Percentiles rank a stretch among this genome's conserved stretches.
Evolutionary conservation across 805 yeast genomes (phyloP).

Genomic region (Candida sakaeoensis): DNA sequence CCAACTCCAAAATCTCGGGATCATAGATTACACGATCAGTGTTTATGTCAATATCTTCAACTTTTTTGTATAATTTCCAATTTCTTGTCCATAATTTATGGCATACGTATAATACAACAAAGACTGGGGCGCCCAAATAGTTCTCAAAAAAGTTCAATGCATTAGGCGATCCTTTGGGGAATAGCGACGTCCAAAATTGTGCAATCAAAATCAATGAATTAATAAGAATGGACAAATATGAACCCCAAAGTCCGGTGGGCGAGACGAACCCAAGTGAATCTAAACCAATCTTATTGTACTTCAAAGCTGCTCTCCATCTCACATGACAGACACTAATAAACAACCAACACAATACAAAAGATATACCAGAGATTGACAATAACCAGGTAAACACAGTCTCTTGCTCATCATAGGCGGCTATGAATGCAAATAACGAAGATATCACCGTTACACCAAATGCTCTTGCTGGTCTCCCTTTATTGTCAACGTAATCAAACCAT

Average conservation of each 20-base stretch:
- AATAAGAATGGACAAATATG: constrained; percentile 29
- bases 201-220: constrained; percentile 34
- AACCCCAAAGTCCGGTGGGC: constrained; percentile 40
- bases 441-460: constrained; percentile 32
- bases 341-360: constrained; percentile 41
- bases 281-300: constrained; percentile 22
- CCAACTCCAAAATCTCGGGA: constrained; percentile 30
- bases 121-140: constrained; percentile 30
- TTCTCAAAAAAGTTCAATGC: constrained; percentile 29
- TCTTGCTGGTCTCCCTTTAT: constrained; percentile 38
- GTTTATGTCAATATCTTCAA: constrained; percentile 29
- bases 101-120: constrained; percentile 26
- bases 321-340: constrained; percentile 37
- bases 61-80: constrained; percentile 25
- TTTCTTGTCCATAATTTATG: constrained; percentile 30
- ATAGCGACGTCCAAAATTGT: constrained; percentile 44
- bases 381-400: constrained; percentile 39
- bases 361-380: constrained; percentile 24
- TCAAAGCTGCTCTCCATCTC: constrained; percentile 40
- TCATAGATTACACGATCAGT: constrained; percentile 29
- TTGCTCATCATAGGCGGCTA: constrained; percentile 38
- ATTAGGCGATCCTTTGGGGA: constrained; percentile 27
- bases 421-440: constrained; percentile 34
- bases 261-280: constrained; percentile 31
- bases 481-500: constrained; percentile 38